Conservation (phyloP, 2,329 filamentous ascomycete species). For the Chlorencoelia australis region DNA sequence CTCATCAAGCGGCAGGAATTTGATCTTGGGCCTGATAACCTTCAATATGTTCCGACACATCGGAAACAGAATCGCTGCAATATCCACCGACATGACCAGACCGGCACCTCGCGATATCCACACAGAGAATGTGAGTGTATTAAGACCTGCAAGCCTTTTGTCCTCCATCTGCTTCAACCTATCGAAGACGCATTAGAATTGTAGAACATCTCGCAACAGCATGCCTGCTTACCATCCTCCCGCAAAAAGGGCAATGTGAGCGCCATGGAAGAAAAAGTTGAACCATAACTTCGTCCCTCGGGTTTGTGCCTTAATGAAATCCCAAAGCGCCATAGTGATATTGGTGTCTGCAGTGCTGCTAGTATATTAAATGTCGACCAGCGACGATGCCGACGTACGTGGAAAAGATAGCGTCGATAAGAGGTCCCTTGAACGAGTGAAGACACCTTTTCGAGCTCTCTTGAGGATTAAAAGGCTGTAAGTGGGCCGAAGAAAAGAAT, state of each 20-base stretch:
- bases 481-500: conserved; percentile 24
- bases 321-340: conserved; percentile 18
- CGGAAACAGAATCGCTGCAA: conserved; percentile 78
- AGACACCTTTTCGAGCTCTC: not conserved
- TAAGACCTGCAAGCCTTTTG: conserved; percentile 61
- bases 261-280: conserved; percentile 69
- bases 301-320: conserved; percentile 50
- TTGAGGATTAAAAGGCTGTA: conserved; percentile 21
- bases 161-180: conserved; percentile 74
- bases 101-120: conserved; percentile 95
- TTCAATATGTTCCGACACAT: conserved; percentile 90
- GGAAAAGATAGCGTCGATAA: not conserved
- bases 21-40: conserved; percentile 74
- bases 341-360: conserved; percentile 14
- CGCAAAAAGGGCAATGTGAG: conserved; percentile 71
- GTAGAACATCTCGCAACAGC: not conserved
- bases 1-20: conserved; percentile 88
- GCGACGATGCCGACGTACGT: conserved; percentile 33
- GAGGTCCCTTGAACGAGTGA: not conserved
- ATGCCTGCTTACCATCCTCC: conserved; percentile 63
- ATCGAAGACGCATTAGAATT: conserved; percentile 21
- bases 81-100: conserved; percentile 73
- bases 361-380: conserved; percentile 41
- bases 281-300: conserved; percentile 64
- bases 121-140: conserved; percentile 76